These are phyloP conservation scores for Nadsonia commutata DNA, from an alignment of 1,139 yeast species.

Conservation along the genomic window DNA sequence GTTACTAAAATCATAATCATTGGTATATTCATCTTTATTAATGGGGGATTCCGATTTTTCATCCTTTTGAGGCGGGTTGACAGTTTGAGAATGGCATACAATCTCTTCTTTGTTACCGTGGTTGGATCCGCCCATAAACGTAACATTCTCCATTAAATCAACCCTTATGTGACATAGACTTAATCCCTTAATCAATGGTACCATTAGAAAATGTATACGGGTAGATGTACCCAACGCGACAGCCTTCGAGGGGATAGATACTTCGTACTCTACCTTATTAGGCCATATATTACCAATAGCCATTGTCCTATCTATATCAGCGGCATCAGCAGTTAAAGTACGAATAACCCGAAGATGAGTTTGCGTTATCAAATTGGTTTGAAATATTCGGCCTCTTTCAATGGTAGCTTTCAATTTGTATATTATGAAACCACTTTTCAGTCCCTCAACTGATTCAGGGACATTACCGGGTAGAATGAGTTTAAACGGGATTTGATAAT, in stretches of 20 bases:
- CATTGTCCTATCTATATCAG: conserved; percentile 80
- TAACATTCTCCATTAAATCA: conserved; percentile 41
- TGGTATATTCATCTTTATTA: neutral
- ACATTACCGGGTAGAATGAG: conserved; percentile 72
- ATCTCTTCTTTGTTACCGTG: conserved; percentile 46
- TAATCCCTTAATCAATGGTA: conserved; percentile 73
- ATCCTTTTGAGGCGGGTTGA: conserved; percentile 30
- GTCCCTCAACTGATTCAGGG: conserved; percentile 82
- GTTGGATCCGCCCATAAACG: conserved; percentile 17
- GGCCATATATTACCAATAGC: conserved; percentile 98
- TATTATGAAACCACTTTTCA: conserved; percentile 69
- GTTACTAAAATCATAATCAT: conserved; percentile 16
- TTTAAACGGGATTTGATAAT: conserved; percentile 83
- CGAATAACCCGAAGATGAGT: conserved; percentile 75
- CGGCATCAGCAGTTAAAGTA: conserved; percentile 75
- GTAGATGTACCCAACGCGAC: conserved; percentile 76
- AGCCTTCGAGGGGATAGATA: conserved; percentile 78
- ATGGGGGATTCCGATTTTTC: conserved; percentile 6
- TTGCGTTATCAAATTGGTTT: conserved; percentile 46
- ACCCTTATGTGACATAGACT: conserved; percentile 57
- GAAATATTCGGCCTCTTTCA: conserved; percentile 63
- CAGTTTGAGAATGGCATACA: conserved; percentile 27
- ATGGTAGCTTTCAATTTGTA: conserved; percentile 68
- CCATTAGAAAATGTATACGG: conserved; percentile 54
- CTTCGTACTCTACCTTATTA: conserved; percentile 73